Conservation (phyloP, 1,284 basidiomycete species). For the Naganishia sp. region DNA sequence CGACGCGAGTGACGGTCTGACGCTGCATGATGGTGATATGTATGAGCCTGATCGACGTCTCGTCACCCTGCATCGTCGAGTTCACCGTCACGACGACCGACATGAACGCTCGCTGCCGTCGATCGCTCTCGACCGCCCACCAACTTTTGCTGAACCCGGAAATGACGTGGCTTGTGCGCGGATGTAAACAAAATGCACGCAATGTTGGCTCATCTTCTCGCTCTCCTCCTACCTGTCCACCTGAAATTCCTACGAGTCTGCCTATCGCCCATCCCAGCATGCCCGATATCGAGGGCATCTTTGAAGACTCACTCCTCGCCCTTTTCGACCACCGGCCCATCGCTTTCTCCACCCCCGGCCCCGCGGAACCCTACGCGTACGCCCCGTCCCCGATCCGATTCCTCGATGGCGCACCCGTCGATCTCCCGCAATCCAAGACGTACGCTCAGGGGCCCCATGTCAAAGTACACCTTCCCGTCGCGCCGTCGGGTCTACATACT, state of each 20-base stretch:
- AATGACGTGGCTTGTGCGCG: background rate
- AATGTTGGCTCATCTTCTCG: background rate
- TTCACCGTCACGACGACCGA: background rate
- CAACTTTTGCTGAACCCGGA: slow-evolving; percentile 4
- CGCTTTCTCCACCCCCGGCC: slow-evolving; percentile 27
- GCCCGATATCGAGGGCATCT: slow-evolving; percentile 22
- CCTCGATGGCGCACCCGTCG: background rate
- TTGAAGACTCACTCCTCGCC: slow-evolving; percentile 32
- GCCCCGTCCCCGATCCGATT: slow-evolving; percentile 16
- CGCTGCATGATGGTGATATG: slow-evolving; percentile 8
- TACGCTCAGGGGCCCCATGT: slow-evolving; percentile 26
- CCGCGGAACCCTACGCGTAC: slow-evolving; percentile 32
- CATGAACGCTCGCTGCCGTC: too few relatives aligned
- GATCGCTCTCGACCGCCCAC: background rate
- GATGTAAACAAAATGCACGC: background rate
- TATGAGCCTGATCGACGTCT: background rate
- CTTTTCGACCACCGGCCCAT: slow-evolving; percentile 33
- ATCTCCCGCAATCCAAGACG: background rate
- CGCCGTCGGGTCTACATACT: slow-evolving; percentile 44
- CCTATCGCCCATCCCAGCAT: background rate
- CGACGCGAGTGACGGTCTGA: slow-evolving; percentile 3
- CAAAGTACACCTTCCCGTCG: slow-evolving; percentile 42
- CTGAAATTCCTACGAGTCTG: background rate
- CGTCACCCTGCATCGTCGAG: background rate
- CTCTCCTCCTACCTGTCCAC: too few relatives aligned